Conservation (phyloP, 345 rosid genomes). For the Gossypium turneri region DNA sequence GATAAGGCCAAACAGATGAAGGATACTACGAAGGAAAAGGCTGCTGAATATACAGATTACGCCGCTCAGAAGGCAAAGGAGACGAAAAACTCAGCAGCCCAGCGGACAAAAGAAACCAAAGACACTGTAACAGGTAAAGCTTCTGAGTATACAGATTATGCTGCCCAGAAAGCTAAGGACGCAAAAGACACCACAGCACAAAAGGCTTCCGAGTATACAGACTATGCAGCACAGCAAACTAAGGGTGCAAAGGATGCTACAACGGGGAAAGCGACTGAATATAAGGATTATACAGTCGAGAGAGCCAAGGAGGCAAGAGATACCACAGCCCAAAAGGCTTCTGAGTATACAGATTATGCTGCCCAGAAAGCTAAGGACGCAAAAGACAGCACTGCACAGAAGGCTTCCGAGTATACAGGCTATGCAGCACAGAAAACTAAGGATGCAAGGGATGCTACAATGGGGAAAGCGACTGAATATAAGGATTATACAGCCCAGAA, state of each 20-base stretch:
- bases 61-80: conserved; percentile 18
- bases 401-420: conserved; percentile 24
- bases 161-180: conserved; percentile 21
- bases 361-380: conserved; percentile 23
- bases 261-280: neutral
- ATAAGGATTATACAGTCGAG: neutral
- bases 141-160: conserved; percentile 22
- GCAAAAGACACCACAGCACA: neutral
- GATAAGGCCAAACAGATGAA: neutral
- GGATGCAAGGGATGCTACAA: conserved; percentile 20
- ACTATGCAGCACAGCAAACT: neutral
- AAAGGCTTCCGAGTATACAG: neutral
- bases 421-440: neutral
- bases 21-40: conserved; percentile 4
- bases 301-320: conserved; percentile 22
- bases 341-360: conserved; percentile 17
- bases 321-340: neutral
- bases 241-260: neutral
- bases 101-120: conserved; percentile 20
- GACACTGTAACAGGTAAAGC: conserved; percentile 26
- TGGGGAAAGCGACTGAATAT: conserved; percentile 4
- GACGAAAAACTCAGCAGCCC: conserved; percentile 15
- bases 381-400: conserved; percentile 16
- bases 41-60: neutral
- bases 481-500: conserved; percentile 25